Evolutionary conservation across 75 land plant genomes (phyloP), one percentile per base, ranked within the genome.

Genomic region (Pseudotsuga menziesii): DNA sequence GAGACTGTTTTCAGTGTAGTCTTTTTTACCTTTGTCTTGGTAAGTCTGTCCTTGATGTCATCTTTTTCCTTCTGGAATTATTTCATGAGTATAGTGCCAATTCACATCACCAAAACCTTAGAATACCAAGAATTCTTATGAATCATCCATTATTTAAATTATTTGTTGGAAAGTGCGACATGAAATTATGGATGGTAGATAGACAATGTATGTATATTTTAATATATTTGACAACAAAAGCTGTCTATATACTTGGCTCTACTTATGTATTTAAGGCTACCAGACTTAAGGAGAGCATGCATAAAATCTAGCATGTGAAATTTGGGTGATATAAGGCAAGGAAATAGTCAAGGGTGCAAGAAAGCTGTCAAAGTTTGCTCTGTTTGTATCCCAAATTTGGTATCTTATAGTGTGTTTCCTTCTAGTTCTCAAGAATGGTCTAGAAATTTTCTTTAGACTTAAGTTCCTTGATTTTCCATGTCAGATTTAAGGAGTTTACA

Each of bases 1-100:
- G 99, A 97, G 81, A 89, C 87, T 9, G 73, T 97, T 17, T 97
- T 97, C 83, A 79, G 91, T 64, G 83, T 83, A 58, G 52, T 94
- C 22, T 97, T 97, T 80, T 44, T 84, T 58, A 89, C 95, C 44
- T 97, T 94, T 84, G 56, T 88, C 12, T 73, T 93, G 94, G 98
- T 95, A 83, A 75, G 88, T 44, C 32, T 69, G 72, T 17, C n/a
- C 8, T 23, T 69, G 48, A 7, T 39, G 7, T 39, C 11, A 41
- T 8, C 20, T 69, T 44, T 39, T 69, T 20, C 39, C 22, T 69
- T 69, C 48, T 35, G 9, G 36, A 69, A 19, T 39, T 22, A 69
- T 69, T 17, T 22, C 39, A 3, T 69, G 36, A 39, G 2, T n/a
- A 19, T 69, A 41, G 20, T 6, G 3, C n/a, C 48, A 6, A 44